Conservation (phyloP, 106 monocot species). For the Ottelia alismoides region DNA sequence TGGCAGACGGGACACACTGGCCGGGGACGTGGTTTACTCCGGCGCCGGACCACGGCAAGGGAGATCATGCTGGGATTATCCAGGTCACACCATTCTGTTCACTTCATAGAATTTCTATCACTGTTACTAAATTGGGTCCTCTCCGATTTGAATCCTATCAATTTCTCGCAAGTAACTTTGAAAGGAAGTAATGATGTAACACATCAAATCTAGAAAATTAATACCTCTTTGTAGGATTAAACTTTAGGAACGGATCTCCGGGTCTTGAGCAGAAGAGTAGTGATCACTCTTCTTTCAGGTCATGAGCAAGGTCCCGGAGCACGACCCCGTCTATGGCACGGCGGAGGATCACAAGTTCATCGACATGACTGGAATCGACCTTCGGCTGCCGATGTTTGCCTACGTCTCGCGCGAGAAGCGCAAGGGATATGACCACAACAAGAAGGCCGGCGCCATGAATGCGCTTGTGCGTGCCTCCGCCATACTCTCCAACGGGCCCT, state of each 20-base stretch:
- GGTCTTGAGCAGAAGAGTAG: too few species aligned
- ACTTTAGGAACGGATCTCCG: too few species aligned
- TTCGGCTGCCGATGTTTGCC: slow-evolving; percentile 64
- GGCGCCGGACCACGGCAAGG: slow-evolving; percentile 56
- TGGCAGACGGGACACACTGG: slow-evolving; percentile 91
- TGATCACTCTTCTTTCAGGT: slow-evolving; percentile 21
- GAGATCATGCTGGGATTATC: slow-evolving; percentile 85
- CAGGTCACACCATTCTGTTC: slow-evolving; percentile 41
- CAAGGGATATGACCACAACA: slow-evolving; percentile 78
- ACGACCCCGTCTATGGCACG: slow-evolving; percentile 36
- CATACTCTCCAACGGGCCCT: slow-evolving; percentile 85
- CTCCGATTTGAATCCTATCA: too few species aligned
- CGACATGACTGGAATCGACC: slow-evolving; percentile 70
- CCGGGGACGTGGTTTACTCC: slow-evolving; percentile 61
- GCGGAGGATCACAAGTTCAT: slow-evolving; percentile 52
- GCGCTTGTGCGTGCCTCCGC: slow-evolving; percentile 83
- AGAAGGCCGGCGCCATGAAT: slow-evolving; percentile 98
- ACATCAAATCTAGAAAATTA: too few species aligned
- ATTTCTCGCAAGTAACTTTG: too few species aligned
- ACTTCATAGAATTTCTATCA: too few species aligned
- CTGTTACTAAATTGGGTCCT: too few species aligned
- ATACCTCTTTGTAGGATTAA: too few species aligned
- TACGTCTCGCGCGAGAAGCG: slow-evolving; percentile 91
- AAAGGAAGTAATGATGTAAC: too few species aligned
- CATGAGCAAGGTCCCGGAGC: slow-evolving; percentile 53